Evolutionary conservation across 108 stramenopile species (phyloP), one percentile per base, ranked within the genome.

Genomic region (Cylindrotheca fusiformis): DNA sequence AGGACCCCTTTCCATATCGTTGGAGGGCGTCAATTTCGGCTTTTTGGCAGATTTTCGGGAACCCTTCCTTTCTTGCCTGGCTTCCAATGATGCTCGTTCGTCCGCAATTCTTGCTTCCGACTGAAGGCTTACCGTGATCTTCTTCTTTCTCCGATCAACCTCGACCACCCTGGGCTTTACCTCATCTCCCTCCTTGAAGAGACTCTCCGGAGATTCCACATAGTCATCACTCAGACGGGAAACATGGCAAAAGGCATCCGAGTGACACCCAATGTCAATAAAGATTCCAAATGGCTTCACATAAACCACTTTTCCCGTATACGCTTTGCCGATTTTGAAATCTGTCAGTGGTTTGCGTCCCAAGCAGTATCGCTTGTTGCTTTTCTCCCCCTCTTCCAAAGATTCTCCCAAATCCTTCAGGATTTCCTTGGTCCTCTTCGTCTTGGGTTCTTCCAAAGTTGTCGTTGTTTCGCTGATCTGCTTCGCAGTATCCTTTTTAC

Each of bases 271-370:
- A 57, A 94, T 86, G 57, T 94, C 93, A 23, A 94, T 76, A 60
- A 94, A 94, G n/a, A 83, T 77, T 20, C 93, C 93, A 55, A 94
- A 83, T 4, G 82, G 72, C 69, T 94, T 94, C 57, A 89, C 77
- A 65, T 94, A 94, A 10, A 85, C 81, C 4, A 94, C 86, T 47
- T 69, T 85, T 51, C 82, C 93, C 23, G 68, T 48, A 67, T 83
- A 82, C 4, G 41, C 60, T 31, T 77, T 24, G 3, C 88, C 90
- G 58, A 94, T 33, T 8, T 33, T 59, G 70, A 78, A 94, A 67
- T 94, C 93, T 18, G 93, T 90, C 10, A 94, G 79, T 1, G 93
- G 90, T 61, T 94, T 94, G 24, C 93, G 73, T 17, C 93, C 93
- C 29, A 87, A 77, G 62, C 93, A 94, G 20, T 86, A 84, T 3